Percentiles rank a stretch among this genome's conserved stretches.
These are phyloP conservation scores for Rachicladosporium sp. DNA, from an alignment of 2,329 filamentous ascomycete genomes.

Conservation along the genomic window DNA sequence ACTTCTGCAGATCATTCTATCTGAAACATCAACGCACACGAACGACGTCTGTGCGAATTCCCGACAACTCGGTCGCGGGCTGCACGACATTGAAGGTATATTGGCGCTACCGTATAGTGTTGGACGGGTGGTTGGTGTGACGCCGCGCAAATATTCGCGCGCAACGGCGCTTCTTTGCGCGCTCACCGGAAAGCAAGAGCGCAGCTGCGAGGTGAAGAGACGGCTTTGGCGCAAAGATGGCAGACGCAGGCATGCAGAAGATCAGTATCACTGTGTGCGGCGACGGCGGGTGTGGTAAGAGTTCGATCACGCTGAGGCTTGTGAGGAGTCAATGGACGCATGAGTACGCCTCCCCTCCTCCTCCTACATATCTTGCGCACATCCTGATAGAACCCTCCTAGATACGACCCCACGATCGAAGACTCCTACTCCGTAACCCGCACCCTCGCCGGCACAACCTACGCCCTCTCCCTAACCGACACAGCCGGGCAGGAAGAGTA, in stretches of 20 bases:
- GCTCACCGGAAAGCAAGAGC: no score
- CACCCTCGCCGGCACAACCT: conserved; percentile 62
- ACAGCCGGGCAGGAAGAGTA: conserved; percentile 87
- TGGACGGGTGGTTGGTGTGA: no score
- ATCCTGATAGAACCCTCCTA: conserved; percentile 5
- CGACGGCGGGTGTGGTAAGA: conserved; percentile 71
- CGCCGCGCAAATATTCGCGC: no score
- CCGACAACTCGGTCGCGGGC: no score
- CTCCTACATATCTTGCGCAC: neutral
- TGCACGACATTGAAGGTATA: no score
- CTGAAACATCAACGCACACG: no score
- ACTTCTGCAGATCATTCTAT: no score
- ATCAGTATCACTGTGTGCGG: conserved; percentile 70
- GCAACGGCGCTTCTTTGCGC: no score
- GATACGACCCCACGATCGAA: conserved; percentile 30
- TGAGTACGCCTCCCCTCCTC: conserved; percentile 35
- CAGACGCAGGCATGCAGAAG: conserved; percentile 18
- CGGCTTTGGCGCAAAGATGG: no score
- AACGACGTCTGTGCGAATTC: no score
- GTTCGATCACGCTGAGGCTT: conserved; percentile 70
- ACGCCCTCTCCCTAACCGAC: conserved; percentile 69
- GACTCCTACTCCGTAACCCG: conserved; percentile 78
- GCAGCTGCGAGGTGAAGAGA: no score
- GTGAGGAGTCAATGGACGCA: conserved; percentile 75
- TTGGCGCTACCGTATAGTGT: no score